Percentiles rank a stretch among this genome's conserved stretches.
phyloP scores from a whole-genome alignment of 495 filamentous ascomycete species.

The Podospora tetraspora region DNA sequence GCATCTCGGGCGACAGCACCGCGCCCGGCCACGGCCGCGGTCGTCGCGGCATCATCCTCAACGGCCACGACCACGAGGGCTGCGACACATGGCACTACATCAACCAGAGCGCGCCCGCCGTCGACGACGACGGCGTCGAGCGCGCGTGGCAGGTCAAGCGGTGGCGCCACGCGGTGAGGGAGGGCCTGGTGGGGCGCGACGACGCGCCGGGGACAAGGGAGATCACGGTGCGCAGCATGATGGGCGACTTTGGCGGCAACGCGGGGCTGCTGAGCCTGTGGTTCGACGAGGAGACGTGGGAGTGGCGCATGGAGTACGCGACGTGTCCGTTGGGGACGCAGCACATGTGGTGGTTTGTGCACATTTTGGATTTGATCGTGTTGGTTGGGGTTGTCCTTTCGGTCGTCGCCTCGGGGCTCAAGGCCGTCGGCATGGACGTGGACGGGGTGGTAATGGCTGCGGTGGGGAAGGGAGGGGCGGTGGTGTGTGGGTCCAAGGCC shows the following conservation, averaged over 20 bases:
- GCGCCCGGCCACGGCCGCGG: slow-evolving; percentile 54
- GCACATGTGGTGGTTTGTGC: slow-evolving; percentile 91
- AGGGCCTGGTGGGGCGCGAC: slow-evolving; percentile 28
- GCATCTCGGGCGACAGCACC: slow-evolving; percentile 56
- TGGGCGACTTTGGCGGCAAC: slow-evolving; percentile 88
- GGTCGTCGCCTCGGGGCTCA: slow-evolving; percentile 18
- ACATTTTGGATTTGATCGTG: slow-evolving; percentile 62
- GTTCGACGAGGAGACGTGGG: slow-evolving; percentile 66
- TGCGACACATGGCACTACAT: slow-evolving; percentile 84
- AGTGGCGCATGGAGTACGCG: slow-evolving; percentile 76
- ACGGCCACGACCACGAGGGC: slow-evolving; percentile 90
- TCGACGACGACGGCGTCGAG: slow-evolving; percentile 22
- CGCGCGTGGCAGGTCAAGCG: slow-evolving; percentile 39
- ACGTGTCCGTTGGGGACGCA: slow-evolving; percentile 76
- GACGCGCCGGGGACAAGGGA: slow-evolving; percentile 63
- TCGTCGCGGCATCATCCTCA: slow-evolving; percentile 65
- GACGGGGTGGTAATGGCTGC: slow-evolving; percentile 4
- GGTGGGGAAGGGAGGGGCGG: background rate
- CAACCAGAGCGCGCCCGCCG: slow-evolving; percentile 36
- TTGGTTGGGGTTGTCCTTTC: slow-evolving; percentile 32
- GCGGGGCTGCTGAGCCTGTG: slow-evolving; percentile 81
- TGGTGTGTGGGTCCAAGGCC: background rate
- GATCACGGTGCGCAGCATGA: slow-evolving; percentile 96
- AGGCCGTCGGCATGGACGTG: slow-evolving; percentile 22
- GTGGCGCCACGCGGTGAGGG: slow-evolving; percentile 34